Conservation (phyloP, 257 asterid species). For the Verbascum thapsus region DNA sequence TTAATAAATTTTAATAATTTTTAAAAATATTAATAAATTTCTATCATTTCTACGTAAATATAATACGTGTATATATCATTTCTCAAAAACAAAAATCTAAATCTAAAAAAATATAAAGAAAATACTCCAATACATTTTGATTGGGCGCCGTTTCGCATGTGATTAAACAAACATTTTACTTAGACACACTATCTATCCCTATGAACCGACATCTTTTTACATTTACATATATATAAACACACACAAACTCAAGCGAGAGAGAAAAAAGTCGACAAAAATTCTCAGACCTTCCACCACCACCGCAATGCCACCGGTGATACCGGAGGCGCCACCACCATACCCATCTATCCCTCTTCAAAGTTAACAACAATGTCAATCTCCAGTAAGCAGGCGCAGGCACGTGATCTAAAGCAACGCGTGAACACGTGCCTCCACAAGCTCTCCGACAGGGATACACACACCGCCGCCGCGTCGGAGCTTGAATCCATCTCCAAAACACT, state of each 20-base stretch:
- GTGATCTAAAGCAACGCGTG: slow-evolving; percentile 78
- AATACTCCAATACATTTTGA: no score
- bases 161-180: no score
- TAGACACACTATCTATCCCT: background rate
- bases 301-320: slow-evolving; percentile 57
- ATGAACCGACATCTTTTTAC: background rate
- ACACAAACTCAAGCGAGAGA: slow-evolving; percentile 21
- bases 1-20: no score
- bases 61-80: no score
- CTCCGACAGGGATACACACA: slow-evolving; percentile 88
- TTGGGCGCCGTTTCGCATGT: no score
- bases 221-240: background rate
- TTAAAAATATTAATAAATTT: no score
- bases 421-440: slow-evolving; percentile 88
- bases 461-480: slow-evolving; percentile 79
- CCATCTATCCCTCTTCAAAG: background rate
- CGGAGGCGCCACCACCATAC: slow-evolving; percentile 51
- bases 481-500: slow-evolving; percentile 70
- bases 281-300: slow-evolving; percentile 54
- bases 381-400: slow-evolving; percentile 56
- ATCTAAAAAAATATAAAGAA: no score
- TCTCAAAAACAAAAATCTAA: no score
- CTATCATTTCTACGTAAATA: no score
- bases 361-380: slow-evolving; percentile 47
- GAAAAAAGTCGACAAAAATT: slow-evolving; percentile 30